These are phyloP conservation scores for Fusarium euwallaceae DNA, from an alignment of 2,329 filamentous ascomycete genomes.

Conservation along the genomic window DNA sequence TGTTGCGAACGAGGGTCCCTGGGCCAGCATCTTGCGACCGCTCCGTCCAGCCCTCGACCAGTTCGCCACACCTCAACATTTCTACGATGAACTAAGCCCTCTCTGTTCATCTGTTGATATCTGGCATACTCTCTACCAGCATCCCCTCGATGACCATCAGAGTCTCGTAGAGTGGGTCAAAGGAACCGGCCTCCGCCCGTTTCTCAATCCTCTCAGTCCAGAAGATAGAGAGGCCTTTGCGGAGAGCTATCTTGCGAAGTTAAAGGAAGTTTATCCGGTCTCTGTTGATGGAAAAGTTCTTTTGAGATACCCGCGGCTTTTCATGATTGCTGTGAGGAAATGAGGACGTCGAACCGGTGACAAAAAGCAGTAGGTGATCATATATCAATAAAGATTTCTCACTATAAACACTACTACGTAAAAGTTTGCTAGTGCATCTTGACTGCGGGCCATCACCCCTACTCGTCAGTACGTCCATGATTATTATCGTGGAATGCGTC, in stretches of 20 bases:
- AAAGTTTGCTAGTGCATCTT: neutral
- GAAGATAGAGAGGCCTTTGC: neutral
- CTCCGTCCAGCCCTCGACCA: neutral
- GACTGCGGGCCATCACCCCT: neutral
- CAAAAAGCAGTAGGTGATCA: too few species aligned
- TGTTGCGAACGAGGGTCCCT: neutral
- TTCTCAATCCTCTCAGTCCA: neutral
- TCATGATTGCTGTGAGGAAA: neutral
- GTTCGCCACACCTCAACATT: neutral
- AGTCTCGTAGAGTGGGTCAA: neutral
- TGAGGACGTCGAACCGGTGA: neutral
- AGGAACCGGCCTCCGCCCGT: neutral
- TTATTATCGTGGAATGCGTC: neutral
- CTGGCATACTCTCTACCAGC: neutral
- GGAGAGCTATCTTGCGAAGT: neutral
- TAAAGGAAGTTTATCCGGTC: neutral
- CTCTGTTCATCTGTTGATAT: neutral
- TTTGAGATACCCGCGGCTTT: neutral
- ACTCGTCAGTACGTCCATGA: neutral
- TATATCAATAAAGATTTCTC: neutral
- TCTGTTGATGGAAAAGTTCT: neutral
- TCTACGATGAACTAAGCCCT: neutral
- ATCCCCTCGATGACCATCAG: neutral
- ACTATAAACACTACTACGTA: neutral
- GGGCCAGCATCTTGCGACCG: neutral